Percentiles rank a stretch among this genome's conserved stretches.
Evolutionary conservation across 257 asterid species (phyloP).

Genomic region (Scutellaria barbata): DNA sequence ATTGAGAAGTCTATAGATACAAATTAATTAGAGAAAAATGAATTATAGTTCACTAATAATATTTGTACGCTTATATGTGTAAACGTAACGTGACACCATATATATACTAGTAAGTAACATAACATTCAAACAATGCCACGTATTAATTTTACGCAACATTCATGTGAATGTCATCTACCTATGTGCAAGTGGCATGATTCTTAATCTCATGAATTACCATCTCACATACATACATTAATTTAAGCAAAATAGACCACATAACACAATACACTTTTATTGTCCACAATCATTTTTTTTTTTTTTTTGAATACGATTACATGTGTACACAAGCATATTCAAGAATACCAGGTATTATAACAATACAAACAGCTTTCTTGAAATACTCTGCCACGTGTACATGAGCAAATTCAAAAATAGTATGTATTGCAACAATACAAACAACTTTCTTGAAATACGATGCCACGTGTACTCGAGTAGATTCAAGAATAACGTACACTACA

Average conservation of each 20-base stretch:
- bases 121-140: conserved; percentile 25
- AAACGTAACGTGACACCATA: conserved; percentile 10
- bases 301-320: no score
- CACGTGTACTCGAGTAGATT: no score
- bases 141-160: conserved; percentile 18
- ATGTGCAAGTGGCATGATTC: conserved; percentile 35
- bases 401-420: no score
- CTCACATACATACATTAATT: not conserved
- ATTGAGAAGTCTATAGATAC: not conserved
- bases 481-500: no score
- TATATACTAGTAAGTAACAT: conserved; percentile 3
- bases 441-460: no score
- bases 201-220: not conserved
- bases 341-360: no score
- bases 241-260: not conserved
- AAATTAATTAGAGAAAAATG: no score
- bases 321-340: no score
- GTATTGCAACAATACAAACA: no score
- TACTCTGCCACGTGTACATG: no score
- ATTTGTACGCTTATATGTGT: not conserved
- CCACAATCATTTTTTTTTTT: not conserved
- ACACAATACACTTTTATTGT: no score
- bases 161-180: conserved; percentile 41
- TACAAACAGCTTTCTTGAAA: no score
- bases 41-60: not conserved